These are phyloP conservation scores for Vigna nakashimae DNA, from an alignment of 306 rosid species.

Conservation along the genomic window DNA sequence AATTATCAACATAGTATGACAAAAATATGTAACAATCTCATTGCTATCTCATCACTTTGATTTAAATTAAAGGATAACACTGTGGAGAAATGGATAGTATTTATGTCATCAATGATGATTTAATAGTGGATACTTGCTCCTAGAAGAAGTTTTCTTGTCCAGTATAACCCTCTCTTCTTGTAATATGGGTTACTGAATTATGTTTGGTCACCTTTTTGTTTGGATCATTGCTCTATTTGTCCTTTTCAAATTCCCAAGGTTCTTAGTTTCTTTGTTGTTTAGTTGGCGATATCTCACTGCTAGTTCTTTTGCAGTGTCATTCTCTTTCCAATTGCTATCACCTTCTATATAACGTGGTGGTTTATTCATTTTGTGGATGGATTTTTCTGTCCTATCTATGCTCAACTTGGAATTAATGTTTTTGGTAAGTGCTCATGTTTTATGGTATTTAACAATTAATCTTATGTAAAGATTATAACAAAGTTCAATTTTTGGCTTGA, in stretches of 20 bases:
- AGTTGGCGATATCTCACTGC: conserved; percentile 36
- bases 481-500: not conserved
- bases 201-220: conserved; percentile 3
- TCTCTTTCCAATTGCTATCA: conserved; percentile 85
- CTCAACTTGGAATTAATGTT: conserved; percentile 82
- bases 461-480: not conserved
- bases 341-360: conserved; percentile 96
- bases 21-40: not conserved
- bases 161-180: not conserved
- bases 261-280: conserved; percentile 5
- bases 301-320: conserved; percentile 79
- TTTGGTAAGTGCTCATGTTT: conserved; percentile 66
- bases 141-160: conserved; percentile 16
- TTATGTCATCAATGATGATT: conserved; percentile 6
- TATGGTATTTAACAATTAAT: not conserved
- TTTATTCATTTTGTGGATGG: conserved; percentile 94
- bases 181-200: not conserved
- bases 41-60: conserved; percentile 1
- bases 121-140: not conserved
- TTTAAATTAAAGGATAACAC: conserved; percentile 29
- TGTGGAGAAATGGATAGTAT: not conserved
- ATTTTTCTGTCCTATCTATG: conserved; percentile 89
- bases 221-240: not conserved
- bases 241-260: conserved; percentile 1
- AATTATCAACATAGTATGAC: not conserved